Percentiles rank a stretch among this genome's conserved stretches.
Conservation (phyloP, 2,329 filamentous ascomycete genomes). For the Pseudogymnoascus sp. region DNA sequence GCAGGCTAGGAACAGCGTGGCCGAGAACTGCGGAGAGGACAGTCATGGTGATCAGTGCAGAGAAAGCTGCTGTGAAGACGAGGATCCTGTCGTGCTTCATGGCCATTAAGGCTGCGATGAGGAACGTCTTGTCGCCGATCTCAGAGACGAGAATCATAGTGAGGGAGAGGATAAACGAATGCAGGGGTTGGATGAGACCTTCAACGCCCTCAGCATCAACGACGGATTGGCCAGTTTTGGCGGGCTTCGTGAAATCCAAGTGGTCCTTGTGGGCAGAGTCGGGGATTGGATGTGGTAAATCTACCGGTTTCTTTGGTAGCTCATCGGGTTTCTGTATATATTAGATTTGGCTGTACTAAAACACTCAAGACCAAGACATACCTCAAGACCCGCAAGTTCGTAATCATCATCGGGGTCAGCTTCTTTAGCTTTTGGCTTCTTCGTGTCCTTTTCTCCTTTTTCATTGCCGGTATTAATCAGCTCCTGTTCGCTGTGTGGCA, state of each 20-base stretch:
- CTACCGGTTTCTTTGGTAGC: conserved; percentile 69
- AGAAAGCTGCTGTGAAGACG: conserved; percentile 92
- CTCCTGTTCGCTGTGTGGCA: conserved; percentile 73
- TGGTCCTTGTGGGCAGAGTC: conserved; percentile 57
- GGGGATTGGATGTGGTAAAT: conserved; percentile 62
- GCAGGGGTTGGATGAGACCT: conserved; percentile 66
- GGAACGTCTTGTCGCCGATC: conserved; percentile 96
- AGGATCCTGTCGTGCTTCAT: conserved; percentile 94
- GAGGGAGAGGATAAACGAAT: conserved; percentile 85
- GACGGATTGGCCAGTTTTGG: conserved; percentile 27
- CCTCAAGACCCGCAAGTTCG: conserved; percentile 45
- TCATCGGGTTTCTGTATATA: conserved; percentile 63
- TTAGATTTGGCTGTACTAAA: conserved; percentile 18
- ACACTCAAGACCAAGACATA: conserved; percentile 28
- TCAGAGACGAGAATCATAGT: conserved; percentile 98
- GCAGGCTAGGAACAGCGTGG: conserved; percentile 80
- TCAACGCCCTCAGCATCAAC: conserved; percentile 37
- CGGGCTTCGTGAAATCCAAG: conserved; percentile 41
- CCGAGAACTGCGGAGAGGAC: conserved; percentile 86
- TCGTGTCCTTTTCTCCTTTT: conserved; percentile 35
- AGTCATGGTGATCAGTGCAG: conserved; percentile 88
- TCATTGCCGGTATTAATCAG: conserved; percentile 42
- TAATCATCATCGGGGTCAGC: conserved; percentile 31
- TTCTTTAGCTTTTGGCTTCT: conserved; percentile 25
- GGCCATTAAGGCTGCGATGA: conserved; percentile 94